Evolutionary conservation across 345 rosid genomes (phyloP).

Genomic region (Hevea brasiliensis): DNA sequence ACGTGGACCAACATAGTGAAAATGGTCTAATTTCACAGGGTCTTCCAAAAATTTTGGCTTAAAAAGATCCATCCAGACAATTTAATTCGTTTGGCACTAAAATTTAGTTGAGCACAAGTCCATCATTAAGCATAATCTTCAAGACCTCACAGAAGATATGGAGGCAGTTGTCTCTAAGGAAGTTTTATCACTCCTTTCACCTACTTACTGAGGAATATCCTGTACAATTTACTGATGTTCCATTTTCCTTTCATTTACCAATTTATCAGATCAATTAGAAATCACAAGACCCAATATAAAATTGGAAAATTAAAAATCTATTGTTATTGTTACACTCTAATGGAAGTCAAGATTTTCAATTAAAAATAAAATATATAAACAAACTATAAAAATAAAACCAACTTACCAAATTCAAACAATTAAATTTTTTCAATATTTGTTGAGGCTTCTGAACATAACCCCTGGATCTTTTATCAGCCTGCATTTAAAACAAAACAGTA

Average conservation of each 20-base stretch:
- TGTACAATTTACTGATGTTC: not conserved
- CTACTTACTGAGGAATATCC: not conserved
- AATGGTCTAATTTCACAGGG: not conserved
- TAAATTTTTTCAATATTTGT: conserved; percentile 27
- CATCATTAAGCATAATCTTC: not conserved
- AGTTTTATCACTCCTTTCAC: not conserved
- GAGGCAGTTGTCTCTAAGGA: too few species aligned
- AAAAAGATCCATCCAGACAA: not conserved
- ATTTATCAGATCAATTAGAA: not conserved
- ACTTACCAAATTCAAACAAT: conserved; percentile 22
- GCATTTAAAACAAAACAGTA: conserved; percentile 15
- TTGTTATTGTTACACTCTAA: not conserved
- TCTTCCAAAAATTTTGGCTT: not conserved
- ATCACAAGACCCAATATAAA: not conserved
- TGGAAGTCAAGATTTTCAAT: not conserved
- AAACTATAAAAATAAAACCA: not conserved
- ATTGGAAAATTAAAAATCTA: too few species aligned
- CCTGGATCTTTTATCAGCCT: conserved; percentile 87
- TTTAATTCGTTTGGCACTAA: not conserved
- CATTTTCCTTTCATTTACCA: not conserved
- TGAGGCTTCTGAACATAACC: conserved; percentile 51
- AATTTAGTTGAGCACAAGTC: not conserved
- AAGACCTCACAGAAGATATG: not conserved
- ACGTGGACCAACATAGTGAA: not conserved
- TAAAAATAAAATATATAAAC: not conserved